Evolutionary conservation across 306 rosid species (phyloP), one percentile per base, ranked within the genome.

Genomic region (Acacia melanoxylon): DNA sequence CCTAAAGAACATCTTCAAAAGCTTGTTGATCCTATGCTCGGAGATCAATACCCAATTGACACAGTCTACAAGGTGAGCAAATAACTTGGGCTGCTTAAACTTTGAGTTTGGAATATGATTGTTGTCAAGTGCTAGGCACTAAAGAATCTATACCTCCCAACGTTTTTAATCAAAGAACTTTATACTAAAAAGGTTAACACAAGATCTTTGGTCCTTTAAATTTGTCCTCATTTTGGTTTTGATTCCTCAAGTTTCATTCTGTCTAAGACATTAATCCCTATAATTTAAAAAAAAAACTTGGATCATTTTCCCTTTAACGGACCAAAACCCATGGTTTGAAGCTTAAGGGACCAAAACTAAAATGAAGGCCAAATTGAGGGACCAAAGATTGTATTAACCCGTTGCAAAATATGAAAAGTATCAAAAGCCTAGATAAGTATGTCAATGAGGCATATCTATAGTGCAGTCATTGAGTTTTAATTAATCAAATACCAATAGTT

Each of bases 11-110:
- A 73, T 46, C 91, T 91, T 24, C 77, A 77, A 16, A 84, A 83
- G 75, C 70, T 91, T 56, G 80, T 89, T 59, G 94, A 91, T 77
- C 82, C 89, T 31, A 80, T 86, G 76, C 91, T 68, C 19, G 73
- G 48, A 19, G 73, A 68, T 7, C 8, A 68, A 4, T 68, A 40
- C 29, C 8, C 73, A 11, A 70, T 87, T 40, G 94, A 91, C 42
- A 85, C 89, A 17, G 87, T 91, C 44, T 76, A 70, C 82, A 89
- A 91, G 94, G 94, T 89, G 62, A 89, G 77, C 27, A 8, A 40
- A 49, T 49, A 29, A 11, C 19, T 49, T 49, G 35, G 48, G 17
- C 45, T 31, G 2, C 46, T 27, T 27, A 14, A 48, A 72, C 10
- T 17, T 51, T 72, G 15, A 8, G 15, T 7, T 72, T 27, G 45